phyloP scores from a whole-genome alignment of 2,329 filamentous ascomycete species.

The Stemphylium vesicarium region DNA sequence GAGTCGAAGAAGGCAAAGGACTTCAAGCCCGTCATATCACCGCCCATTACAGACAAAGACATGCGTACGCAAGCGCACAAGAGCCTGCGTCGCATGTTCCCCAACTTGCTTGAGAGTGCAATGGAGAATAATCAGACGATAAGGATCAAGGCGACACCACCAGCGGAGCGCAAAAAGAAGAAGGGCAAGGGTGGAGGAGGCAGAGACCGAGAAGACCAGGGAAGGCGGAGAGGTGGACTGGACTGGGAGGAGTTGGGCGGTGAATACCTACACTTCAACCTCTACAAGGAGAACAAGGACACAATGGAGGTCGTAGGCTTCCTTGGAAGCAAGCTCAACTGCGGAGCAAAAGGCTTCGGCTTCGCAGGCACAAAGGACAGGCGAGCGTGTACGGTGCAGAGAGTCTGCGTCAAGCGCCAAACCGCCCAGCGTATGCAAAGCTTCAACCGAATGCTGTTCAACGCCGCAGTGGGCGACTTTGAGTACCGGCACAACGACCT shows the following conservation, averaged over 20 bases:
- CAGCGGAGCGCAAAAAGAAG: slow-evolving; percentile 45
- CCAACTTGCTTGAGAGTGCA: slow-evolving; percentile 75
- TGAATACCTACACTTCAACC: slow-evolving; percentile 85
- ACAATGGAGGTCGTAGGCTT: slow-evolving; percentile 89
- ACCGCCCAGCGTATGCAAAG: slow-evolving; percentile 68
- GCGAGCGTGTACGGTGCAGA: slow-evolving; percentile 83
- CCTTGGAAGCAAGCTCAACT: slow-evolving; percentile 74
- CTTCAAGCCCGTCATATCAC: slow-evolving; percentile 61
- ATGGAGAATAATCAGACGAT: slow-evolving; percentile 75
- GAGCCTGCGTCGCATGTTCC: slow-evolving; percentile 77
- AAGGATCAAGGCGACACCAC: slow-evolving; percentile 59
- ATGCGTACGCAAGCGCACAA: slow-evolving; percentile 69
- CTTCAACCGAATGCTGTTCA: slow-evolving; percentile 66
- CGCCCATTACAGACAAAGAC: slow-evolving; percentile 65
- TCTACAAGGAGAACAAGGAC: slow-evolving; percentile 97
- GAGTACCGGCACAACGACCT: slow-evolving; percentile 74
- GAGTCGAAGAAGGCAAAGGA: slow-evolving; percentile 63
- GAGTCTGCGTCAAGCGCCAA: slow-evolving; percentile 71
- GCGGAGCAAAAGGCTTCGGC: slow-evolving; percentile 71
- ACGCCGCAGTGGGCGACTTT: slow-evolving; percentile 77
- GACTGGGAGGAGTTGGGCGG: slow-evolving; percentile 73
- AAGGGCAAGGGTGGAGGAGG: slow-evolving; percentile 26
- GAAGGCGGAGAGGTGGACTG: slow-evolving; percentile 44
- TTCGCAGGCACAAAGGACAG: slow-evolving; percentile 94
- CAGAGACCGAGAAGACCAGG: slow-evolving; percentile 31